Base-by-base conservation (phyloP, 2,329 filamentous ascomycete species). In the Cladobotryum mycophilum region DNA sequence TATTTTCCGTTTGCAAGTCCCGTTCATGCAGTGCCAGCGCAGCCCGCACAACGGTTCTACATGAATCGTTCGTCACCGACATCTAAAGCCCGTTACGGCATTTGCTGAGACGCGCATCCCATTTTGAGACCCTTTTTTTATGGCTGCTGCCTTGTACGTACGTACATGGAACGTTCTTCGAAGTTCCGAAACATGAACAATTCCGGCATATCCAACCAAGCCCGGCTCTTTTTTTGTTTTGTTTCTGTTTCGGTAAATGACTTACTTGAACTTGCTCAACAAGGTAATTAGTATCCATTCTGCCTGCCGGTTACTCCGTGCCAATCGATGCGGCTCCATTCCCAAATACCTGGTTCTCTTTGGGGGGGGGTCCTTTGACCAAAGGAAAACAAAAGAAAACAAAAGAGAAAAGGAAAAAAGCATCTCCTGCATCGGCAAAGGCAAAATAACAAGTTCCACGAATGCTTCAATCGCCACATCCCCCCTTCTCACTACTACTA, bases 271-370 rank as follows among this genome's bases (percentile, higher is more conserved):
- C 20, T 20, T 30, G 25, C 25, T 30, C 25, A 30, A 30, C 2
- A 30, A 30, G 25, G 25, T 30, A 30, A 30, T 30, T 30, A 30
- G 25, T 30, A 30, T 30, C 25, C 25, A 30, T 30, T 50, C 37
- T 51, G 42, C 36, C 48, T 51, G 48, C 43, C 48, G 43, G 48
- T n/a, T 38, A 46, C 43, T 51, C 48, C 48, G 48, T 51, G 36
- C 36, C 36, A 38, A 38, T 45, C 45, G 45, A 51, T 47, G 45
- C 49, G 49, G 49, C 49, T 51, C 49, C 44, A 38, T 51, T 51
- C 48, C 48, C 48, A 38, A n/a, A n/a, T 38, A n/a, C 43, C 37
- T 20, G 45, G 36, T 17, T 45, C 33, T 30, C 35, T 15, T 45
- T 20, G 20, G 20, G 20, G 20, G 20, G 20, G 25, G 25, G 25